phyloP scores from a whole-genome alignment of 2,329 filamentous ascomycete species.

The Chaetomiaceae sp. region DNA sequence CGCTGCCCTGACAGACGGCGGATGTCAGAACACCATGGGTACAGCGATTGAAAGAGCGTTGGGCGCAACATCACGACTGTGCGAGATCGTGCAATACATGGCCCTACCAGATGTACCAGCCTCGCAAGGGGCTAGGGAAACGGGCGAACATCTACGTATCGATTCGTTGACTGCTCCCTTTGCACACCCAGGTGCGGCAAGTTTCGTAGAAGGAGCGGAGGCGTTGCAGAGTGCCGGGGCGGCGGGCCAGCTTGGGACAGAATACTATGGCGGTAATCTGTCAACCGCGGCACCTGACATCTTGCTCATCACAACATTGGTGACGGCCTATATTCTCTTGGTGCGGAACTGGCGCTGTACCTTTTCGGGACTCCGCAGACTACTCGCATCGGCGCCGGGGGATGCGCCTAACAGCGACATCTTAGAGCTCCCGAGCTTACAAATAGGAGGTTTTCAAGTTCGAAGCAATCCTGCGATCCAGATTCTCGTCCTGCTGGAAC shows the following conservation, averaged over 20 bases:
- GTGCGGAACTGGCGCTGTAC: neutral
- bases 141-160: neutral
- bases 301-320: neutral
- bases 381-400: neutral
- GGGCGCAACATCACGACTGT: neutral
- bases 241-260: too few relatives aligned
- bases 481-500: neutral
- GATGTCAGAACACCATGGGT: neutral
- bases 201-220: neutral
- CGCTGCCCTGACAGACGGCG: neutral
- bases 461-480: neutral
- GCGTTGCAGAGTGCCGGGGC: neutral
- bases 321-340: neutral
- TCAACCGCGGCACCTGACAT: neutral
- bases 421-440: neutral
- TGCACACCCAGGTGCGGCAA: neutral
- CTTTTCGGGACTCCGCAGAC: neutral
- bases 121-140: too few relatives aligned
- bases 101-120: neutral
- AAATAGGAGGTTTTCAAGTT: neutral
- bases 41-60: neutral
- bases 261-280: neutral
- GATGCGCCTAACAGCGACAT: neutral
- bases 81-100: neutral
- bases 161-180: neutral